These are phyloP conservation scores for Cercospora sesami DNA, from an alignment of 2,329 filamentous ascomycete species.

Conservation along the genomic window DNA sequence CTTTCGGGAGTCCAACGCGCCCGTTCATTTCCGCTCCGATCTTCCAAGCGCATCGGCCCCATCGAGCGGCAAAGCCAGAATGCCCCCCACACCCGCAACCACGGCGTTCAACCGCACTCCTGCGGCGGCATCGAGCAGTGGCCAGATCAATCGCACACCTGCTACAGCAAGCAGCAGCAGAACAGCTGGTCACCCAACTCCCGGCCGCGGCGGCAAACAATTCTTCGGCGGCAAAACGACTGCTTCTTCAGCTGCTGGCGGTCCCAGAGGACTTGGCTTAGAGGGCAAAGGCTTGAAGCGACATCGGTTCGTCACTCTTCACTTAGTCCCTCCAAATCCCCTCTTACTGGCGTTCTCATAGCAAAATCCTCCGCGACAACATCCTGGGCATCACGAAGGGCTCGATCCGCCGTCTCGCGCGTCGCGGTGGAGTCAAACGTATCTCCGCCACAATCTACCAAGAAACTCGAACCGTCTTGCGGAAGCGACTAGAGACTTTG, in stretches of 20 bases:
- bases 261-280: background rate
- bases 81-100: background rate
- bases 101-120: background rate
- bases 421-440: constrained; percentile 74
- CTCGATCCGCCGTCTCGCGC: constrained; percentile 64
- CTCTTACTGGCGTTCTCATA: constrained; percentile 34
- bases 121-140: background rate
- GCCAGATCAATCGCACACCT: background rate
- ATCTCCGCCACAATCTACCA: constrained; percentile 67
- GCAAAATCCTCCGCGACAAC: constrained; percentile 98
- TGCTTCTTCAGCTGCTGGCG: background rate
- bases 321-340: constrained; percentile 65
- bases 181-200: background rate
- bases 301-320: constrained; percentile 26
- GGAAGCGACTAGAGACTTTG: constrained; percentile 56
- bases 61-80: constrained; percentile 1
- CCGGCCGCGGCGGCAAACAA: background rate
- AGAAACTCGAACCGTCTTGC: constrained; percentile 57
- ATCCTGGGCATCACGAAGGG: constrained; percentile 94
- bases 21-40: background rate
- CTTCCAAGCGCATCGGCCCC: background rate
- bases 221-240: constrained; percentile 16
- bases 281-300: constrained; percentile 28
- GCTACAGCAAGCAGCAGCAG: background rate
- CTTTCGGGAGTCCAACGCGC: background rate